Percentiles rank a stretch among this genome's conserved stretches.
Evolutionary conservation across 352 stramenopile genomes (phyloP).

Genomic region (Pythium insidiosum): DNA sequence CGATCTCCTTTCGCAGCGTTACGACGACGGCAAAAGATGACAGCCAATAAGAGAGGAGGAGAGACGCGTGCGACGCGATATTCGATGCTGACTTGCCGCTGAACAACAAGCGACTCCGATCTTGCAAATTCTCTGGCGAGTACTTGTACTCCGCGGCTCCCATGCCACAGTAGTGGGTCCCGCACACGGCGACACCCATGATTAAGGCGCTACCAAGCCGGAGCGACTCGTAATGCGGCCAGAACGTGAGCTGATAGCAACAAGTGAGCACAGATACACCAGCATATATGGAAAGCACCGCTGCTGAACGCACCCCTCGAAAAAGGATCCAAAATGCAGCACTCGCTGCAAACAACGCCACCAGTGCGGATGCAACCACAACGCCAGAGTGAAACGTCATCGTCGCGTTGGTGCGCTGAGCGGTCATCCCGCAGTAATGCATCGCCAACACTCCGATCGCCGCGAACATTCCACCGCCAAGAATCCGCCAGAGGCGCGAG

Average conservation of each 20-base stretch:
- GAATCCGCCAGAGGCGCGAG: slow-evolving; percentile 43
- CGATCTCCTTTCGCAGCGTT: neutral
- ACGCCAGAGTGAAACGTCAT: slow-evolving; percentile 30
- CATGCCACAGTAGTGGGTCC: slow-evolving; percentile 64
- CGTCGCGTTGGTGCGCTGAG: slow-evolving; percentile 36
- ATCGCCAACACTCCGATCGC: slow-evolving; percentile 57
- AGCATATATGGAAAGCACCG: neutral
- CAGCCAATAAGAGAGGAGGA: slow-evolving; percentile 61
- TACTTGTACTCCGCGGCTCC: slow-evolving; percentile 34
- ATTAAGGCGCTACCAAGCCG: slow-evolving; percentile 50
- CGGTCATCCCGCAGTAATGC: slow-evolving; percentile 67
- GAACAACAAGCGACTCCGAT: slow-evolving; percentile 18
- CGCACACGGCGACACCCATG: slow-evolving; percentile 63
- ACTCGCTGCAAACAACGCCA: slow-evolving; percentile 50
- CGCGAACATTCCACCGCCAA: slow-evolving; percentile 38
- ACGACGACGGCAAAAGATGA: slow-evolving; percentile 6
- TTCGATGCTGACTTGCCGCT: slow-evolving; percentile 21
- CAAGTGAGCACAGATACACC: neutral
- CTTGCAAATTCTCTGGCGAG: slow-evolving; percentile 23
- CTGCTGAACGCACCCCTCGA: slow-evolving; percentile 31
- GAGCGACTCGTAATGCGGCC: slow-evolving; percentile 35
- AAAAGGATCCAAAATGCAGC: slow-evolving; percentile 70
- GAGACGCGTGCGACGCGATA: slow-evolving; percentile 38
- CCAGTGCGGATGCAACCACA: slow-evolving; percentile 35
- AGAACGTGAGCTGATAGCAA: slow-evolving; percentile 41